Percentiles rank a stretch among this genome's conserved stretches.
Conservation (phyloP, 2,329 filamentous ascomycete genomes). For the Lasiodiplodia sp. region DNA sequence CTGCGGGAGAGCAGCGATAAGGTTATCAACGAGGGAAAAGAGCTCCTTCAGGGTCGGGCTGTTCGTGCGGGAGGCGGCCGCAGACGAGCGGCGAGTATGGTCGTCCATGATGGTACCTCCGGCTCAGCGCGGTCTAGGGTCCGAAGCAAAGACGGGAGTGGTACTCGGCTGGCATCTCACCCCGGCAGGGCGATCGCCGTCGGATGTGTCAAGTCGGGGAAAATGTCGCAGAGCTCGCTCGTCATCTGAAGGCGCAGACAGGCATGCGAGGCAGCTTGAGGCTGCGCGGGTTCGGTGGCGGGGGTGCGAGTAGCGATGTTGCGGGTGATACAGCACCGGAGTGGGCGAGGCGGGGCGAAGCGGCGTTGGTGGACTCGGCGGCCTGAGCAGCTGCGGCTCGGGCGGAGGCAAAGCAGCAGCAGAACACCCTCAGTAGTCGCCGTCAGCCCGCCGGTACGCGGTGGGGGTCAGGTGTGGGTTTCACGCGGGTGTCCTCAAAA, state of each 20-base stretch:
- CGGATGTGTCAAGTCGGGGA: conserved; percentile 19
- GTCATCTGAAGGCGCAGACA: conserved; percentile 26
- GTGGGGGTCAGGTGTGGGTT: conserved; percentile 19
- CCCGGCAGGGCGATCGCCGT: conserved; percentile 24
- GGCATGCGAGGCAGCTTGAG: conserved; percentile 10
- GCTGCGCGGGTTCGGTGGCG: conserved; percentile 13
- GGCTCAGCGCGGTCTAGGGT: conserved; percentile 38
- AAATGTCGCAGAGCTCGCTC: conserved; percentile 5
- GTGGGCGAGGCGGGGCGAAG: conserved; percentile 24
- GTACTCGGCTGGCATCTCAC: conserved; percentile 36
- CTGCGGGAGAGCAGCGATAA: conserved; percentile 41
- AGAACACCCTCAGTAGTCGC: conserved; percentile 17
- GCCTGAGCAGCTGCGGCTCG: conserved; percentile 13
- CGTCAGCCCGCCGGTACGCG: conserved; percentile 15
- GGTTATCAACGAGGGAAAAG: conserved; percentile 45
- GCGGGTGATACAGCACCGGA: conserved; percentile 23
- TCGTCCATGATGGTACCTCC: conserved; percentile 44
- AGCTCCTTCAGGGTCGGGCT: conserved; percentile 47
- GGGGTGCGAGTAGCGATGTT: conserved; percentile 13
- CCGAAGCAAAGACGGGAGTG: conserved; percentile 35
- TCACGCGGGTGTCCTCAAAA: conserved; percentile 22
- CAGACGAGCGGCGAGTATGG: conserved; percentile 46
- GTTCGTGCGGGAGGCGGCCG: conserved; percentile 49
- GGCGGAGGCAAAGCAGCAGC: background rate
- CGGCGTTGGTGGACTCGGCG: conserved; percentile 20